Evolutionary conservation across 768 basidiomycete species (phyloP), one percentile per base, ranked within the genome.

Genomic region (Leucosporidium scottii): DNA sequence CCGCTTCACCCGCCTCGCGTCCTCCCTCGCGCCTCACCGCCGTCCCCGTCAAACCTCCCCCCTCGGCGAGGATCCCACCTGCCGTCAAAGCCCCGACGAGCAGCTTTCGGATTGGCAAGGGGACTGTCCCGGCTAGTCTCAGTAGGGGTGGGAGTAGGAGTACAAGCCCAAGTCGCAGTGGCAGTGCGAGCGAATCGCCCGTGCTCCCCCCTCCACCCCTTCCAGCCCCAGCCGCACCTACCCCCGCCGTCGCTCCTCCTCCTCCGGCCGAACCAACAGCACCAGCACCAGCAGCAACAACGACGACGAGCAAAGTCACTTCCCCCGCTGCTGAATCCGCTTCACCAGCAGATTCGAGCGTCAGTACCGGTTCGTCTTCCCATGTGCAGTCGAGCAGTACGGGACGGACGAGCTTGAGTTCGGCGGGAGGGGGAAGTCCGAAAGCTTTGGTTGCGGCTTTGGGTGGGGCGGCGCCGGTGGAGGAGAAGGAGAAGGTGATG

Each of bases 61-160:
- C 57, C 12, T 23, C 57, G 7, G n/a, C 25, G 3, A 9, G 17
- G 17, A 18, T 18, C 36, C 57, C 57, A 3, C 21, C 36, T 0
- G 34, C 57, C 23, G 12, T n/a, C 25, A 39, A 39, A 50, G 44
- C 64, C 0, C 62, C 71, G 1, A 59, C 67, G 1, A 65, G 55
- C 48, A 66, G 58, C 25, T 72, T 68, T 62, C 25, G 67, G 15
- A 68, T 72, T 50, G 71, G 71, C n/a, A 72, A 66, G 39, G 71
- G 71, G 8, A 4, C 62, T 0, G 28, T 66, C 0, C 71, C 67
- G 0, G 20, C 59, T 15, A 28, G 17, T 20, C 28, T 61, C 18
- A 20, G 15, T 6, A 49, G 18, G 28, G 20, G 20, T 1, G 31
- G 48, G 8, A 28, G 49, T 5, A 31, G 7, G 20, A 51, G 49